phyloP scores from a whole-genome alignment of 1,284 basidiomycete species.

The Uromyces viciae-fabae region DNA sequence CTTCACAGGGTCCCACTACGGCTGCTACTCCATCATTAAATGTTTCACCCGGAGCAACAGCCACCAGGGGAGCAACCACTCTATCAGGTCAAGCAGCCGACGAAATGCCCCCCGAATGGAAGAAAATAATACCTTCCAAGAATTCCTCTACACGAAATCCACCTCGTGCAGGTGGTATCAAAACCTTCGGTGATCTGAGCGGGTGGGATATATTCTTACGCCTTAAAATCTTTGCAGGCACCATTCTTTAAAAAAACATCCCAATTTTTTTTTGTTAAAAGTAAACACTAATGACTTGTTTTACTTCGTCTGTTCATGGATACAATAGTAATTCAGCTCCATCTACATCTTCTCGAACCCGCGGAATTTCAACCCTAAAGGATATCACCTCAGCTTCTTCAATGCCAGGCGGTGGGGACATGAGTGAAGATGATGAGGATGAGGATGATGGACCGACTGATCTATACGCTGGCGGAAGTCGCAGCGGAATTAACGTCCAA shows the following conservation, averaged over 20 bases:
- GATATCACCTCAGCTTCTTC: slow-evolving; percentile 29
- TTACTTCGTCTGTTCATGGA: too few species aligned
- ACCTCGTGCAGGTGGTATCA: slow-evolving; percentile 33
- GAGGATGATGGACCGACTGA: slow-evolving; percentile 52
- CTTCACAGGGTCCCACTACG: slow-evolving; percentile 42
- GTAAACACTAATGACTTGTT: too few species aligned
- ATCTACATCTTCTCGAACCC: not conserved
- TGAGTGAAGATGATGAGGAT: slow-evolving; percentile 50
- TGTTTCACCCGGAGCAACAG: too few species aligned
- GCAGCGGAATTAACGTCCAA: slow-evolving; percentile 81
- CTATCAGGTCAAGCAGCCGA: slow-evolving; percentile 54
- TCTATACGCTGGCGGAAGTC: slow-evolving; percentile 54
- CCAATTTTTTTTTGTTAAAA: not conserved
- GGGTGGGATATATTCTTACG: slow-evolving; percentile 12
- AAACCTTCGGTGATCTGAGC: slow-evolving; percentile 32
- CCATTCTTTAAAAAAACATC: not conserved
- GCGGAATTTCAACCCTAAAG: slow-evolving; percentile 44
- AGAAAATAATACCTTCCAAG: slow-evolving; percentile 3
- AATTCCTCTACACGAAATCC: slow-evolving; percentile 1
- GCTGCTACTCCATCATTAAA: too few species aligned
- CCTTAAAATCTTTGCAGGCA: not conserved
- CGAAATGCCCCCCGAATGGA: slow-evolving; percentile 50
- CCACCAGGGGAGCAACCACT: slow-evolving; percentile 54
- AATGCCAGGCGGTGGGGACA: slow-evolving; percentile 45
- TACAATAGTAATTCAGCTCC: slow-evolving; percentile 8